Base-by-base conservation (phyloP, 1,139 yeast species). In the Saccharomycopsis hybrid region DNA sequence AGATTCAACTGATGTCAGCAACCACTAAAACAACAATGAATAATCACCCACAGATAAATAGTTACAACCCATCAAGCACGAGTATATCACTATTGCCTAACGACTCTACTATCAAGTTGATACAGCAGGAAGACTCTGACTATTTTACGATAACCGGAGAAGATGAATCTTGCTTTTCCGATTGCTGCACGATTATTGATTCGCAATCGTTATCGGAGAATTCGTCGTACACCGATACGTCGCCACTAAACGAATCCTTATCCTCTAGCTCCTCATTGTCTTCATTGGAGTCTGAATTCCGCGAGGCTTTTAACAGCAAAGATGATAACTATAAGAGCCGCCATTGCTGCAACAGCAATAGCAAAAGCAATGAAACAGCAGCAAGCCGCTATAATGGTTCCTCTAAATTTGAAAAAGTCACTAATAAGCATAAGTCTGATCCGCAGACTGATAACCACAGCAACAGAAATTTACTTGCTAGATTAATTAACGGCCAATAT, bases 231-330 rank as follows among this genome's bases (percentile, higher is more conserved):
- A 36, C 37, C 5, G 50, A 48, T 27, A 9, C 30, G 9, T 29
- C 32, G 3, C 48, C 44, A 3, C 4, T 33, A 11, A 39, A 32
- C 18, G 51, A 40, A 28, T 42, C 37, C 13, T 24, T 44, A 9
- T 46, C 49, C 5, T 40, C 49, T 5, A 32, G 27, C 27, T 51
- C 54, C 5, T 51, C 54, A 25, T 38, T 28, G 24, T 48, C 54
- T 33, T 51, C 54, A 5, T 29, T 51, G 36, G 48, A 51, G n/a
- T 25, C 35, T 18, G 44, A 43, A n/a, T 33, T 36, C 9, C 30
- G 25, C 2, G 18, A 33, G 4, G 7, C 29, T 28, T 41, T 42
- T n/a, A 30, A 30, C 31, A 44, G 31, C n/a, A 30, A 25, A 11
- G 28, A 32, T 35, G 35, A 11, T 2, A 18, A 18, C 27, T 32